Evolutionary conservation across 176 grass and related monocot species (phyloP).

Genomic region (Ananas comosus): DNA sequence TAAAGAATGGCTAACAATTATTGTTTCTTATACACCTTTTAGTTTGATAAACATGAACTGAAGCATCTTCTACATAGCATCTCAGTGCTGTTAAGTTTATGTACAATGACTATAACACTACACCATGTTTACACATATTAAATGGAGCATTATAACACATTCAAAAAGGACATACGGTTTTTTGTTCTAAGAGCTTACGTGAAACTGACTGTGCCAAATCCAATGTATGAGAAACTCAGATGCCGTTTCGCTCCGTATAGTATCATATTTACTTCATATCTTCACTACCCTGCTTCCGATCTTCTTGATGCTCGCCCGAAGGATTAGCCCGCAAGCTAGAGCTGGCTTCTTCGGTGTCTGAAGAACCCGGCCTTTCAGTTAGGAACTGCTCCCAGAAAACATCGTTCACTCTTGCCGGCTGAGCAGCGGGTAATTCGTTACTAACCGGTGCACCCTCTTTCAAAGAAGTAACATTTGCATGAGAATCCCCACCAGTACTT

Average conservation of each 20-base stretch:
- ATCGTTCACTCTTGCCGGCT: constrained; percentile 54
- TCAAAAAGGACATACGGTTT: neutral
- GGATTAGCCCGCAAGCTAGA: constrained; percentile 37
- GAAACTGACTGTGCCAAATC: neutral
- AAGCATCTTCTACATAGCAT: neutral
- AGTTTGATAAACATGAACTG: neutral
- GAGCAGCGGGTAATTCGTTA: constrained; percentile 30
- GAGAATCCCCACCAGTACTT: constrained; percentile 1
- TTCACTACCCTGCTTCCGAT: constrained; percentile 15
- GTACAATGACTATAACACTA: neutral
- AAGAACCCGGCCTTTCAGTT: constrained; percentile 64
- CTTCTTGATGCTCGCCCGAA: constrained; percentile 19
- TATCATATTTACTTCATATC: constrained; percentile 14
- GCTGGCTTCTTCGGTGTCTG: constrained; percentile 52
- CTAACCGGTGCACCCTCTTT: constrained; percentile 6
- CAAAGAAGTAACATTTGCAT: neutral
- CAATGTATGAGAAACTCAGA: constrained; percentile 20
- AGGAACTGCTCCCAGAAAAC: constrained; percentile 98
- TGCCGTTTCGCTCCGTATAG: constrained; percentile 42
- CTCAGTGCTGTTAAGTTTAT: neutral
- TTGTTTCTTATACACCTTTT: neutral
- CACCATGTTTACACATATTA: neutral
- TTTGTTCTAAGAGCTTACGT: neutral
- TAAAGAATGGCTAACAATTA: too few relatives aligned
- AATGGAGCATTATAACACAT: neutral